Percentiles rank a stretch among this genome's conserved stretches.
These are phyloP conservation scores for Krasilnikovozyma curviuscula DNA, from an alignment of 768 basidiomycete species.

Conservation along the genomic window DNA sequence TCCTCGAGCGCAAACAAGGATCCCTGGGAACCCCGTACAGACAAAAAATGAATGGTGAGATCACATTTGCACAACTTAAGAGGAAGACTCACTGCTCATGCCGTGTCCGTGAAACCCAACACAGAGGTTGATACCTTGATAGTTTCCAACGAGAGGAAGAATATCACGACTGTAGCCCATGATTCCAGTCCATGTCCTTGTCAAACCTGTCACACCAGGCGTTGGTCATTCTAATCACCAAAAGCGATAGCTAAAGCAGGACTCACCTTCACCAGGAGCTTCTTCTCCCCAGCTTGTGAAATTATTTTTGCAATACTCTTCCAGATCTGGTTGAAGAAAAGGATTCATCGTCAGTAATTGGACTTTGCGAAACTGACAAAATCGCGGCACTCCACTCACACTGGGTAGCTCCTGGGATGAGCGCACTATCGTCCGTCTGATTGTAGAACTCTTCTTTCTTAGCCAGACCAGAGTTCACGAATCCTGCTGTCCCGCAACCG, in stretches of 20 bases:
- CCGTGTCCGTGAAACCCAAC: slow-evolving; percentile 5
- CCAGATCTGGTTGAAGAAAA: background rate
- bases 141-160: slow-evolving; percentile 3
- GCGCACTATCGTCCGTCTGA: background rate
- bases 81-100: background rate
- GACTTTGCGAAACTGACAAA: background rate
- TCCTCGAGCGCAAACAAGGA: slow-evolving; percentile 13
- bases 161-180: slow-evolving; percentile 10
- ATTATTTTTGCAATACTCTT: background rate
- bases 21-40: slow-evolving; percentile 5
- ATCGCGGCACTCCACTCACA: slow-evolving; percentile 1
- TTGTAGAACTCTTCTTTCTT: slow-evolving; percentile 1
- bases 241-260: too few species aligned
- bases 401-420: background rate
- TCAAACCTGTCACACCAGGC: too few species aligned
- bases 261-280: slow-evolving; percentile 2
- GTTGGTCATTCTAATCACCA: too few species aligned
- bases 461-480: background rate
- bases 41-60: background rate
- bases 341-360: background rate
- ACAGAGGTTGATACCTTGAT: background rate
- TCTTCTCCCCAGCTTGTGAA: slow-evolving; percentile 1
- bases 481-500: slow-evolving; percentile 2
- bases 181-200: too few species aligned
- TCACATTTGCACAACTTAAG: background rate